Evolutionary conservation across 805 yeast species (phyloP).

Genomic region (Candida nitratophila): DNA sequence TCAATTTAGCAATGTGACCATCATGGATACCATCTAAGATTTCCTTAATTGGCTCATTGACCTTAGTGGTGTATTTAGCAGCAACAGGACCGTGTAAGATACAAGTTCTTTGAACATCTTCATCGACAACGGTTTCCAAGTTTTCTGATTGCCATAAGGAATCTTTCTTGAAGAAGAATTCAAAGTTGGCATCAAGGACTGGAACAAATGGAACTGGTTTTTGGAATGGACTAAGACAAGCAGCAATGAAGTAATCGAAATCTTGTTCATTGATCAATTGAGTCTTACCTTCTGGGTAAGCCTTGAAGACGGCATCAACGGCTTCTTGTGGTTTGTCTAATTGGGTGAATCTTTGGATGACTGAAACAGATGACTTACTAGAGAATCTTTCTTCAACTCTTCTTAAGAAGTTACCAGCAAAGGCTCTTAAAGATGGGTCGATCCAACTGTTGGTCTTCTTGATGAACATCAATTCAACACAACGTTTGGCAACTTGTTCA

Average conservation of each 20-base stretch:
- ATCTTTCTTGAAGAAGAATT: slow-evolving; percentile 95
- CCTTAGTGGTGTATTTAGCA: slow-evolving; percentile 80
- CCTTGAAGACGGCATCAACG: slow-evolving; percentile 50
- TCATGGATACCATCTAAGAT: slow-evolving; percentile 85
- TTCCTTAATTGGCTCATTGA: slow-evolving; percentile 88
- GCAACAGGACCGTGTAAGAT: slow-evolving; percentile 98
- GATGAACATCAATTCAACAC: slow-evolving; percentile 84
- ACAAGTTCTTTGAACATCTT: slow-evolving; percentile 98
- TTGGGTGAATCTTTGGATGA: slow-evolving; percentile 66
- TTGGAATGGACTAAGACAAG: slow-evolving; percentile 77
- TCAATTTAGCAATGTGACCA: slow-evolving; percentile 71
- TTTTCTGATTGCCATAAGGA: slow-evolving; percentile 99
- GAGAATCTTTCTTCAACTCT: slow-evolving; percentile 97
- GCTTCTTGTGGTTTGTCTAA: slow-evolving; percentile 61
- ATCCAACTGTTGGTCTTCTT: slow-evolving; percentile 79
- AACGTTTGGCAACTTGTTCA: slow-evolving; percentile 79
- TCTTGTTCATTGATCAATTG: slow-evolving; percentile 95
- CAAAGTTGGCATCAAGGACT: slow-evolving; percentile 87
- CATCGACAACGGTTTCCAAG: slow-evolving; percentile 90
- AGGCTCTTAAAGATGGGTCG: slow-evolving; percentile 77
- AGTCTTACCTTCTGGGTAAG: slow-evolving; percentile 66
- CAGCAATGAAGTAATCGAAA: slow-evolving; percentile 81
- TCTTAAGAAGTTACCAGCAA: slow-evolving; percentile 79
- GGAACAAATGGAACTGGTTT: slow-evolving; percentile 99
- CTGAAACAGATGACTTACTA: slow-evolving; percentile 46